phyloP scores from a whole-genome alignment of 2,329 filamentous ascomycete genomes.

The Fusarium pininemorale region DNA sequence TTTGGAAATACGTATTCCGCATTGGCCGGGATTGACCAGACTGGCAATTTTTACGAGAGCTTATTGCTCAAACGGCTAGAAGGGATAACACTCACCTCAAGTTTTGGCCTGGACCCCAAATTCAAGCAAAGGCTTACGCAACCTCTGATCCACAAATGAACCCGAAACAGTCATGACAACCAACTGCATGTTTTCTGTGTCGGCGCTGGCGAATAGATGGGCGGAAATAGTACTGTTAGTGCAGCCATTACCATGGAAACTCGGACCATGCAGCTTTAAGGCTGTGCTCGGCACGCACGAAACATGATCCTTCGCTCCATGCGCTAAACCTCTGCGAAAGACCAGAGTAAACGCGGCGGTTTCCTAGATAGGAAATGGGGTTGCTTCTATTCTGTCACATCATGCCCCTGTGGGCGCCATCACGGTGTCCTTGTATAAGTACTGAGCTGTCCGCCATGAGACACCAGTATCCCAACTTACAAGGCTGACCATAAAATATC shows the following conservation, averaged over 20 bases:
- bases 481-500: not conserved
- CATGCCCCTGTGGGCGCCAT: not conserved
- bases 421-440: slow-evolving; percentile 15
- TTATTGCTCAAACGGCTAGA: not conserved
- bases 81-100: not conserved
- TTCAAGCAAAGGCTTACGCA: slow-evolving; percentile 28
- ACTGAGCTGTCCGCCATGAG: not conserved
- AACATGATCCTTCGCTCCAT: slow-evolving; percentile 4
- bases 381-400: not conserved
- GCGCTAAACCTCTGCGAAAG: not conserved
- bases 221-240: not conserved
- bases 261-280: slow-evolving; percentile 8
- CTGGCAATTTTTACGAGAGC: not conserved
- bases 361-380: slow-evolving; percentile 16
- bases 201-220: slow-evolving; percentile 11
- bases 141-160: slow-evolving; percentile 22
- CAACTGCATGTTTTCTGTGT: not conserved
- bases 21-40: not conserved
- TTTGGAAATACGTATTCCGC: not conserved
- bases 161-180: slow-evolving; percentile 10
- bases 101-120: slow-evolving; percentile 1
- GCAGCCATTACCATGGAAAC: slow-evolving; percentile 17
- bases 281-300: slow-evolving; percentile 24
- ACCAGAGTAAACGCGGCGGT: slow-evolving; percentile 2
- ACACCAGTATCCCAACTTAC: not conserved